Percentiles rank a stretch among this genome's conserved stretches.
Conservation (phyloP, 805 yeast species). For the Helenozyma rhizophorensis region DNA sequence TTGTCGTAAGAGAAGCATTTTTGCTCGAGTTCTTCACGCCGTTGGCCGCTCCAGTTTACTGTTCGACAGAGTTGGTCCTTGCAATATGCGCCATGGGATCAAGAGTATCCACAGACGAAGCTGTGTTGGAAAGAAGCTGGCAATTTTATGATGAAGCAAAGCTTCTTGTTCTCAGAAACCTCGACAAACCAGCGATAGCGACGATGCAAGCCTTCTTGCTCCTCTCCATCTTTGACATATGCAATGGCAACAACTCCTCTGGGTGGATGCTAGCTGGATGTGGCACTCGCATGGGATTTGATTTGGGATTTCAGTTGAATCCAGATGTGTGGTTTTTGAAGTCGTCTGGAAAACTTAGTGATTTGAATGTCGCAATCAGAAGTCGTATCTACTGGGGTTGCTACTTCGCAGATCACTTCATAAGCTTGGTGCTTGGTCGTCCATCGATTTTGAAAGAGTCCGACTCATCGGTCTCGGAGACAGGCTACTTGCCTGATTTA, state of each 20-base stretch:
- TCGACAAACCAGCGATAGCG: conserved; percentile 10
- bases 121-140: conserved; percentile 2
- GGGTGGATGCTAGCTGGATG: conserved; percentile 14
- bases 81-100: conserved; percentile 11
- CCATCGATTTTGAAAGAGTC: conserved; percentile 7
- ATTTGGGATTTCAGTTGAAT: conserved; percentile 10
- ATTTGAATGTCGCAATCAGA: conserved; percentile 7
- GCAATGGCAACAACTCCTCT: conserved; percentile 7
- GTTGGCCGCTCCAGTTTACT: conserved; percentile 6
- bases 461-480: conserved; percentile 7
- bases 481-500: conserved; percentile 11
- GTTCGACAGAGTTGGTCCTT: conserved; percentile 10
- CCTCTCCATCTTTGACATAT: conserved; percentile 11
- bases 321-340: conserved; percentile 8
- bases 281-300: conserved; percentile 11
- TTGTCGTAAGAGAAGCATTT: conserved; percentile 13
- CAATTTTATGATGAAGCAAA: conserved; percentile 6
- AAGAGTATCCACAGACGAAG: conserved; percentile 5
- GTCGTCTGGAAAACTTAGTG: conserved; percentile 3
- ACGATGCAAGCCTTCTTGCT: conserved; percentile 12
- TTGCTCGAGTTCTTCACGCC: conserved; percentile 12
- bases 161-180: conserved; percentile 6
- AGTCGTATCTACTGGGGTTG: conserved; percentile 14
- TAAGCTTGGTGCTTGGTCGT: conserved; percentile 12
- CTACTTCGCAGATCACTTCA: conserved; percentile 10